Conservation (phyloP, 192 early-diverging fungal genomes). For the Gigaspora rosea region DNA sequence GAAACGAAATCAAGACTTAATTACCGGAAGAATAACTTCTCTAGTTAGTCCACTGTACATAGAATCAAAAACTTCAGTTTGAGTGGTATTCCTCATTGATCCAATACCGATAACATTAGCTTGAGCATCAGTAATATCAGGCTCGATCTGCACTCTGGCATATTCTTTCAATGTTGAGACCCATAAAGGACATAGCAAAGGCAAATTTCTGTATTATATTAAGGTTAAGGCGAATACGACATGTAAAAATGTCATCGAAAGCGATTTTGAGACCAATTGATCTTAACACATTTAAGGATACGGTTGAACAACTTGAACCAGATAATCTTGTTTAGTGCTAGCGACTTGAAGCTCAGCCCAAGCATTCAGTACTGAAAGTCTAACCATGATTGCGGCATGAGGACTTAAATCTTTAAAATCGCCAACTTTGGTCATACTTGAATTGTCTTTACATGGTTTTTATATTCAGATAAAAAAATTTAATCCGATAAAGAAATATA, state of each 20-base stretch:
- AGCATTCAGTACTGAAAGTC: conserved; percentile 72
- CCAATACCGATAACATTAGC: conserved; percentile 23
- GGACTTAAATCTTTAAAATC: conserved; percentile 63
- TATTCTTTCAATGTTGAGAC: conserved; percentile 61
- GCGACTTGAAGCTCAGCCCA: conserved; percentile 81
- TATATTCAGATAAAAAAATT: neutral
- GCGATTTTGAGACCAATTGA: neutral
- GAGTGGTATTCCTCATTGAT: neutral
- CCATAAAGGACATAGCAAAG: conserved; percentile 62
- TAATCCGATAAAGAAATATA: too few species aligned
- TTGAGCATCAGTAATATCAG: conserved; percentile 46
- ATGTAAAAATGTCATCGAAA: neutral
- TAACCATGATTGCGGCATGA: conserved; percentile 80
- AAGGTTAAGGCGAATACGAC: neutral
- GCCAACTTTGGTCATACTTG: conserved; percentile 49
- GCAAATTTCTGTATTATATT: conserved; percentile 41
- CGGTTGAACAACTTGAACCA: conserved; percentile 64
- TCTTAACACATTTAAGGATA: conserved; percentile 31
- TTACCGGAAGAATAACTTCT: conserved; percentile 68
- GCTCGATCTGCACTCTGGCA: conserved; percentile 65
- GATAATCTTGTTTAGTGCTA: conserved; percentile 59
- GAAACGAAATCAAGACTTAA: neutral
- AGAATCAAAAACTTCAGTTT: conserved; percentile 51
- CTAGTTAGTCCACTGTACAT: conserved; percentile 67
- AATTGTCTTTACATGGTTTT: conserved; percentile 35